Percentiles rank a stretch among this genome's conserved stretches.
Evolutionary conservation across 2,329 filamentous ascomycete species (phyloP).

Genomic region (Pseudogymnoascus sp.): DNA sequence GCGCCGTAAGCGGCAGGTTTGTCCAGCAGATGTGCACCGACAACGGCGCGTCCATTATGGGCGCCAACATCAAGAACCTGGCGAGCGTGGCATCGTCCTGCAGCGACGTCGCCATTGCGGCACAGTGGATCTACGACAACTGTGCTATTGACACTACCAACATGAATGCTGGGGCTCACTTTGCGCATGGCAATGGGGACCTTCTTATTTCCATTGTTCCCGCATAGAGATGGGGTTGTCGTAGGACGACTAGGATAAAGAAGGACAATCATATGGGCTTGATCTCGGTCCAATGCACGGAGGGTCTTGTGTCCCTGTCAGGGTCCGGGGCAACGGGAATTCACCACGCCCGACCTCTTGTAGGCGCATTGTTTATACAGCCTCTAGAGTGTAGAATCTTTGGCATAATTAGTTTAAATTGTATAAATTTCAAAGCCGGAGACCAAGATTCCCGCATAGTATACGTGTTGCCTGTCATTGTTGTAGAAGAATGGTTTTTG

Average conservation of each 20-base stretch:
- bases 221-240: background rate
- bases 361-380: background rate
- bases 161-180: background rate
- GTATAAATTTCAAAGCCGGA: background rate
- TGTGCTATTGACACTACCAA: background rate
- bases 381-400: background rate
- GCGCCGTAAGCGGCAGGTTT: background rate
- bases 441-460: background rate
- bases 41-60: background rate
- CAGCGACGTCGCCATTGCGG: background rate
- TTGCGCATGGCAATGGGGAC: background rate
- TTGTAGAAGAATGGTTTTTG: background rate
- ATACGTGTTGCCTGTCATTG: background rate
- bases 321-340: background rate
- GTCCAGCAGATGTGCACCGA: background rate
- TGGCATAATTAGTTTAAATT: background rate
- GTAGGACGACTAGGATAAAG: background rate
- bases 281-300: background rate
- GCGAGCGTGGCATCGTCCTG: background rate
- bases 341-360: background rate
- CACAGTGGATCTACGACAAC: background rate
- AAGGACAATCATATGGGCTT: background rate
- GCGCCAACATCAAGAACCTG: conserved; percentile 2
- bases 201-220: background rate
- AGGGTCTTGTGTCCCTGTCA: background rate